Evolutionary conservation across 2,329 filamentous ascomycete species (phyloP).

Genomic region (Trichoderma sp.): DNA sequence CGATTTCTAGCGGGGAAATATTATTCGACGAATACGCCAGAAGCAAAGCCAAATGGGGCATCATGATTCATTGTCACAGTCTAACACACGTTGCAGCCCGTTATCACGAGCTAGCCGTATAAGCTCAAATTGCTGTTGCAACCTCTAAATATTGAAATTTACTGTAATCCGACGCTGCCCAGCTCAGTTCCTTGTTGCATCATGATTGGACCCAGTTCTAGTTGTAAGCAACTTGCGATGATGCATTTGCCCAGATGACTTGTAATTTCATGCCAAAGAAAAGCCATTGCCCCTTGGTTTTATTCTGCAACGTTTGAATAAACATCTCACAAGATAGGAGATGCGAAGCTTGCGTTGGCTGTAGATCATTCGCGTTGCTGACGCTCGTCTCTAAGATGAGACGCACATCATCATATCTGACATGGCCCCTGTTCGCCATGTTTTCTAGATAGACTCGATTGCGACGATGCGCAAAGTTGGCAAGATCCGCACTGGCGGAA

Average conservation of each 20-base stretch:
- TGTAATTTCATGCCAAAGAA: not conserved
- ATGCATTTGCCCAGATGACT: not conserved
- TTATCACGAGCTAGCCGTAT: not conserved
- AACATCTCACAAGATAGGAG: not conserved
- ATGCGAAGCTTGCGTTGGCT: not conserved
- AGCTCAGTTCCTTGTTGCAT: not conserved
- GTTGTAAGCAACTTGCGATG: not conserved
- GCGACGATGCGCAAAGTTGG: not conserved
- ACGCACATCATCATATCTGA: constrained; percentile 10
- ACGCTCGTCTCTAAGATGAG: constrained; percentile 4
- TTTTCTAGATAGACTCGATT: not conserved
- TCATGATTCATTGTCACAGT: not conserved
- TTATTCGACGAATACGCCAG: not conserved
- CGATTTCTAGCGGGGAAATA: not conserved
- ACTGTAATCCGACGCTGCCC: not conserved
- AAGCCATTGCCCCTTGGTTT: not conserved
- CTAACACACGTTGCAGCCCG: not conserved
- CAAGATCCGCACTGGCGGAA: not conserved
- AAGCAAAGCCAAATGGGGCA: constrained; percentile 1
- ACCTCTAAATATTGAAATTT: not conserved
- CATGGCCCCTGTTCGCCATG: not conserved
- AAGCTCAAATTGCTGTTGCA: not conserved
- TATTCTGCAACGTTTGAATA: not conserved
- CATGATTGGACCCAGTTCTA: not conserved
- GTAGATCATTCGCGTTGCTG: constrained; percentile 4